Conservation (phyloP, 2,329 filamentous ascomycete genomes). For the Helotiales sp. region DNA sequence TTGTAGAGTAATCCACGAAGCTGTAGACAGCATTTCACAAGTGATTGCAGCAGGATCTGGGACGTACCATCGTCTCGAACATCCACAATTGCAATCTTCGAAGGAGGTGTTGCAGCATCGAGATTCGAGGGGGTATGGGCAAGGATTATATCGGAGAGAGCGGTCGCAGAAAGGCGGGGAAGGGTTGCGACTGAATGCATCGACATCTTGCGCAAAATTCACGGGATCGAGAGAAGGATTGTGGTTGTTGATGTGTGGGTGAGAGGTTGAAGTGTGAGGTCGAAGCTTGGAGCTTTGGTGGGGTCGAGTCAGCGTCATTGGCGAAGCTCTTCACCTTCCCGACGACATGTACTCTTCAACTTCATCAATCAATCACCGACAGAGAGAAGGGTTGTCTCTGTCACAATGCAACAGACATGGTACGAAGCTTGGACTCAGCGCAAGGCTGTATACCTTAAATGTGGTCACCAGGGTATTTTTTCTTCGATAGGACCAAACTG, state of each 20-base stretch:
- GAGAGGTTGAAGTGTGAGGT: not conserved
- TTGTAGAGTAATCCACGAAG: not conserved
- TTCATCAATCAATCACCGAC: too few relatives aligned
- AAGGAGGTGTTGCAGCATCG: conserved; percentile 23
- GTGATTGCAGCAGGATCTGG: not conserved
- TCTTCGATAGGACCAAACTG: too few relatives aligned
- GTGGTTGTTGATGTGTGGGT: not conserved
- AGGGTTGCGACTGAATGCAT: conserved; percentile 28
- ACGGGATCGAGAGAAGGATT: not conserved
- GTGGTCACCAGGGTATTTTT: too few relatives aligned
- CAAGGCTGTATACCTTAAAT: too few relatives aligned
- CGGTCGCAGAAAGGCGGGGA: conserved; percentile 32
- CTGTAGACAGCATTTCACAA: not conserved
- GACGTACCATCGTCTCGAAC: conserved; percentile 77
- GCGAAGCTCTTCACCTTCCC: not conserved
- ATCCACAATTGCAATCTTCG: conserved; percentile 72
- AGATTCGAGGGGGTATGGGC: conserved; percentile 26
- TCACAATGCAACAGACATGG: too few relatives aligned
- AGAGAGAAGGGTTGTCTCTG: too few relatives aligned
- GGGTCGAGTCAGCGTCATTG: too few relatives aligned
- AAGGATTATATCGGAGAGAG: conserved; percentile 33
- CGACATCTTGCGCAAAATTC: conserved; percentile 23
- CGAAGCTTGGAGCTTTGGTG: not conserved
- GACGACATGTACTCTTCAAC: too few relatives aligned
- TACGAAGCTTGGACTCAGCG: too few relatives aligned